Percentiles rank a stretch among this genome's conserved stretches.
Conservation (phyloP, 768 basidiomycete species). For the Amanita molliuscula region DNA sequence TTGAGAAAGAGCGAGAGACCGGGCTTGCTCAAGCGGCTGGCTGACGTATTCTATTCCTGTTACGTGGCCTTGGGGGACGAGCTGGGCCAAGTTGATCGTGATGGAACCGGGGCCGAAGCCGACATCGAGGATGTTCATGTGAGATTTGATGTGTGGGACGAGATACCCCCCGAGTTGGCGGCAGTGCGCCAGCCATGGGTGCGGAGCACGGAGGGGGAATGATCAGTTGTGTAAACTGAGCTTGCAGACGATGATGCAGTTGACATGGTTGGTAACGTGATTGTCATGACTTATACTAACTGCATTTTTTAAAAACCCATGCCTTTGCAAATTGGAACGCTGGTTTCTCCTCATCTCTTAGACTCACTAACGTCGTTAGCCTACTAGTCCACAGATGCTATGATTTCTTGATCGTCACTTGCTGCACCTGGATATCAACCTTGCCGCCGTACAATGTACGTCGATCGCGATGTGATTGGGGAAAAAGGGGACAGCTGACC, state of each 20-base stretch:
- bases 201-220: background rate
- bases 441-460: too few relatives aligned
- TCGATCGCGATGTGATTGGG: too few relatives aligned
- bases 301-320: too few relatives aligned
- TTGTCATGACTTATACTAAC: too few relatives aligned
- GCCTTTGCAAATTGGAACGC: too few relatives aligned
- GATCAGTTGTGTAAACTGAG: background rate
- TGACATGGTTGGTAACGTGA: background rate
- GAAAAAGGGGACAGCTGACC: too few relatives aligned
- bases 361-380: too few relatives aligned
- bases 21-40: slow-evolving; percentile 25
- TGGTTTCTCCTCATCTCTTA: too few relatives aligned
- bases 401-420: too few relatives aligned
- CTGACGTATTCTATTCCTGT: slow-evolving; percentile 29
- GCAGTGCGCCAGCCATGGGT: background rate
- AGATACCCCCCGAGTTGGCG: background rate
- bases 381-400: too few relatives aligned
- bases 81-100: slow-evolving; percentile 29
- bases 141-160: background rate
- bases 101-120: slow-evolving; percentile 47
- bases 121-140: slow-evolving; percentile 33
- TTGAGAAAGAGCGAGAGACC: slow-evolving; percentile 14
- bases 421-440: too few relatives aligned
- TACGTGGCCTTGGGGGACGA: slow-evolving; percentile 29
- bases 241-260: background rate